Base-by-base conservation (phyloP, 2,329 filamentous ascomycete genomes). In the Aspergillus uvarum region DNA sequence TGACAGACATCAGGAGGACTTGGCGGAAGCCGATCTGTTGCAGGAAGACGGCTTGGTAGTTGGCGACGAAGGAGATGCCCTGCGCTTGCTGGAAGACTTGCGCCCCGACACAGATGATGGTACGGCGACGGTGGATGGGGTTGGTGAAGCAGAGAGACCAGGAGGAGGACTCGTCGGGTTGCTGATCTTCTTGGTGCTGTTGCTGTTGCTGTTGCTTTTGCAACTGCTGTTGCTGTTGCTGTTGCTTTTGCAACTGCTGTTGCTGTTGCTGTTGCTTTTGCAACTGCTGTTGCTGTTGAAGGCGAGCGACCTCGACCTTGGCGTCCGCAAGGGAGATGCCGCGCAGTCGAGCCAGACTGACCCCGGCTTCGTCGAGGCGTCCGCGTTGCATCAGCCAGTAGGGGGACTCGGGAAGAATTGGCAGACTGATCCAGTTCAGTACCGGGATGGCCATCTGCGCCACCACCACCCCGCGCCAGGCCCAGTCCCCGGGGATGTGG, bases 1-100 rank as follows among this genome's bases (percentile, higher is more conserved):
- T n/a, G 14, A 53, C 49, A 5, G 59, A 47, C 35, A 61, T 58
- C 22, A 61, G 54, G 2, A 59, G 48, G 11, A 55, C 50, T 12
- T 59, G 42, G 31, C 29, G 48, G 42, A 62, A 56, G 2, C 60
- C 60, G 24, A 59, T 50, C 24, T 63, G 55, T 21, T 61, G 51
- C 12, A 63, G 52, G 19, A 61, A 63, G 44, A 58, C 59, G 59
- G 44, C 59, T 48, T 42, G 60, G 59, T 55, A 70, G 52, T 55
- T 63, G 35, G 49, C 32, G 5, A 59, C 48, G 19, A 59, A 59
- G 10, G 52, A 56, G 38, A 47, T 59, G 8, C 58, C 58, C 35
- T 59, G 58, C 3, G 35, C 48, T 31, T 59, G 58, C 16, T 59
- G 58, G 38, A 59, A 56, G 47, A 47, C 14, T 22, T 59, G 58